These are phyloP conservation scores for Punctularia strigosozonata DNA, from an alignment of 768 basidiomycete genomes.

Conservation along the genomic window DNA sequence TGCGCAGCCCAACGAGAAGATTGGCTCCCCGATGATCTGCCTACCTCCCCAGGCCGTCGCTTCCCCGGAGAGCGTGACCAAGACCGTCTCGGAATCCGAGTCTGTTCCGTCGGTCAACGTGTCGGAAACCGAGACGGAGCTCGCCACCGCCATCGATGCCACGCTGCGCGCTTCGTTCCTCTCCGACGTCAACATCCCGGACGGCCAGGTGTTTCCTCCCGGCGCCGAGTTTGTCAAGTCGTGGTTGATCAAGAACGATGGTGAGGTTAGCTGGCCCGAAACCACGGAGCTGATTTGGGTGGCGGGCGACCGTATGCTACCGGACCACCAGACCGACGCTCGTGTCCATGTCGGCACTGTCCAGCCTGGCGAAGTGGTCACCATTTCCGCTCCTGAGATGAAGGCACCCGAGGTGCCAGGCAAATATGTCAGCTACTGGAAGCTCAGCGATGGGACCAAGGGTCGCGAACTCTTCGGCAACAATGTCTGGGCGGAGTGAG, in stretches of 20 bases:
- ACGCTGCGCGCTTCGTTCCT: slow-evolving; percentile 45
- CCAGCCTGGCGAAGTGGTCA: slow-evolving; percentile 42
- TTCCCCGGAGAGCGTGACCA: no score
- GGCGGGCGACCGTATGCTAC: slow-evolving; percentile 50
- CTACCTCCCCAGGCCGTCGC: no score
- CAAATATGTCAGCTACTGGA: slow-evolving; percentile 70
- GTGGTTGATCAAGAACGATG: slow-evolving; percentile 66
- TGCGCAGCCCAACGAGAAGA: no score
- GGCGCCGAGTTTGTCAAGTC: slow-evolving; percentile 82
- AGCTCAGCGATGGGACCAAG: slow-evolving; percentile 45
- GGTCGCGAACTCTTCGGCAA: slow-evolving; percentile 61
- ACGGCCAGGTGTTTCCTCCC: slow-evolving; percentile 68
- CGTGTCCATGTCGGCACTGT: slow-evolving; percentile 43
- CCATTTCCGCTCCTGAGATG: slow-evolving; percentile 63
- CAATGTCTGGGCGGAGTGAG: slow-evolving; percentile 74
- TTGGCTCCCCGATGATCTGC: no score
- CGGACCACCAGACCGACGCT: slow-evolving; percentile 18
- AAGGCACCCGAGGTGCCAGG: slow-evolving; percentile 74
- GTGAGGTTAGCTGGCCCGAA: slow-evolving; percentile 52
- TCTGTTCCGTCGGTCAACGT: no score
- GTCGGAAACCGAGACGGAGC: no score
- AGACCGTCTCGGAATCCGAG: no score
- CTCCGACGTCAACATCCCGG: slow-evolving; percentile 57
- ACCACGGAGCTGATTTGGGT: slow-evolving; percentile 58
- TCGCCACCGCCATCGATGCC: no score